A percentile compares a stretch with the other conserved stretches of the same genome.
Evolutionary conservation across 2,329 filamentous ascomycete genomes (phyloP).

Genomic region (Elsinoe perseae): DNA sequence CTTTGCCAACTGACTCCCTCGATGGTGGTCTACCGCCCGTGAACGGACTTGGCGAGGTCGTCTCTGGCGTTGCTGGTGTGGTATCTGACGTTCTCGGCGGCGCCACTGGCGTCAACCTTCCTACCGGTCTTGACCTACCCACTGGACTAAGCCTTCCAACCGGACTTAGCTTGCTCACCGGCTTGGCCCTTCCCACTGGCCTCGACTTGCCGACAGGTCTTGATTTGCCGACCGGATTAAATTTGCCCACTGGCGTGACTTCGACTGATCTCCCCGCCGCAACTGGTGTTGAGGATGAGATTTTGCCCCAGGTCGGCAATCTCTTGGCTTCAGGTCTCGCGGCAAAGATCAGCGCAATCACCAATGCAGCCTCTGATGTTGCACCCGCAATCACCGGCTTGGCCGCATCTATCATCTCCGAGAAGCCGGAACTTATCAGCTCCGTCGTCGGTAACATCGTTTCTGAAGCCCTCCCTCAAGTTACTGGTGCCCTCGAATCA

Average conservation of each 20-base stretch:
- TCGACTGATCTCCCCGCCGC: neutral
- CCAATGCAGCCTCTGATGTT: neutral
- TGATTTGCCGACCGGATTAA: neutral
- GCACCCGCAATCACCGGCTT: neutral
- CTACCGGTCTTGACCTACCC: neutral
- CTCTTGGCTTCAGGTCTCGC: slow-evolving; percentile 1
- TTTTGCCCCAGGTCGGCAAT: neutral
- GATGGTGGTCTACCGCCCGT: neutral
- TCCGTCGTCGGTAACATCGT: neutral
- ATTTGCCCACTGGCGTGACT: no score
- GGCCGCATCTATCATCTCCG: neutral
- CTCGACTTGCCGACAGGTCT: neutral
- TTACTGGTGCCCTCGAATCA: neutral
- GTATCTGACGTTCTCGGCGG: neutral
- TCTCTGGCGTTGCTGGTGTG: neutral
- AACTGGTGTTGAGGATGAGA: neutral
- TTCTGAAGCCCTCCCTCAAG: neutral
- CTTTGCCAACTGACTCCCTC: neutral
- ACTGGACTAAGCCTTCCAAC: neutral
- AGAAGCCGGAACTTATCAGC: neutral
- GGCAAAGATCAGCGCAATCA: neutral
- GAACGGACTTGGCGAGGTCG: neutral
- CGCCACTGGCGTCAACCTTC: neutral
- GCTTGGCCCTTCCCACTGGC: neutral
- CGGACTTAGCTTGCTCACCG: neutral